phyloP scores from a whole-genome alignment of 768 basidiomycete species.

The Aureoboletus auriporus region DNA sequence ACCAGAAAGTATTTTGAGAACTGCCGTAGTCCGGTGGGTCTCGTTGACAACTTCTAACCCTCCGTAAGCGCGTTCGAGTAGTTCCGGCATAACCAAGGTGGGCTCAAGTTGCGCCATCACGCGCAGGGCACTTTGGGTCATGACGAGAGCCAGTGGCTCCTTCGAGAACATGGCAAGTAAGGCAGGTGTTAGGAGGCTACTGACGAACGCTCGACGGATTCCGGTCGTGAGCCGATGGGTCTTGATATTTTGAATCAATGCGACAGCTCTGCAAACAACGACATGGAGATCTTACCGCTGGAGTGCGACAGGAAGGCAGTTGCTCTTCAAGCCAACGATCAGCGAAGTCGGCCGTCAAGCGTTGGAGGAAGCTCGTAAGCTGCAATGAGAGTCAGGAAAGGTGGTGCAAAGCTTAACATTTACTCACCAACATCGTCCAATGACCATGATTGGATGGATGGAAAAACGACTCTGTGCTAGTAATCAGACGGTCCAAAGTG shows the following conservation, averaged over 20 bases:
- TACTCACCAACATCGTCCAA: constrained; percentile 53
- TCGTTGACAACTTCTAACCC: constrained; percentile 93
- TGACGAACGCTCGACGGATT: constrained; percentile 81
- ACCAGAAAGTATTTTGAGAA: constrained; percentile 77
- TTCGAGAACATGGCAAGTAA: constrained; percentile 90
- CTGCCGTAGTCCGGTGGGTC: constrained; percentile 91
- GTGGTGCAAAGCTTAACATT: not conserved
- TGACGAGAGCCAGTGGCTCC: constrained; percentile 75
- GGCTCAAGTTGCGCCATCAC: constrained; percentile 80
- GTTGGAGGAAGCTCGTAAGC: constrained; percentile 82
- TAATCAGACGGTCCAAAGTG: constrained; percentile 81
- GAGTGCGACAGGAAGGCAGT: constrained; percentile 71
- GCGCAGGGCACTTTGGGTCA: constrained; percentile 76
- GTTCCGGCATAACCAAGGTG: constrained; percentile 79
- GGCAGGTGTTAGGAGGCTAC: constrained; percentile 77
- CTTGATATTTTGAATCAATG: constrained; percentile 31
- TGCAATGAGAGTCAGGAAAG: constrained; percentile 26
- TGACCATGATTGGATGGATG: constrained; percentile 90
- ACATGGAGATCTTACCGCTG: constrained; percentile 40
- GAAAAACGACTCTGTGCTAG: constrained; percentile 91
- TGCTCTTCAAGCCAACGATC: constrained; percentile 81
- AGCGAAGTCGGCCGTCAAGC: constrained; percentile 69
- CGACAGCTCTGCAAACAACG: not conserved
- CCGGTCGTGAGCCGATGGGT: constrained; percentile 71
- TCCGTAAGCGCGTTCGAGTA: constrained; percentile 86